Evolutionary conservation across 2,329 filamentous ascomycete genomes (phyloP).

Genomic region (Aspergillus quadrilineatus): DNA sequence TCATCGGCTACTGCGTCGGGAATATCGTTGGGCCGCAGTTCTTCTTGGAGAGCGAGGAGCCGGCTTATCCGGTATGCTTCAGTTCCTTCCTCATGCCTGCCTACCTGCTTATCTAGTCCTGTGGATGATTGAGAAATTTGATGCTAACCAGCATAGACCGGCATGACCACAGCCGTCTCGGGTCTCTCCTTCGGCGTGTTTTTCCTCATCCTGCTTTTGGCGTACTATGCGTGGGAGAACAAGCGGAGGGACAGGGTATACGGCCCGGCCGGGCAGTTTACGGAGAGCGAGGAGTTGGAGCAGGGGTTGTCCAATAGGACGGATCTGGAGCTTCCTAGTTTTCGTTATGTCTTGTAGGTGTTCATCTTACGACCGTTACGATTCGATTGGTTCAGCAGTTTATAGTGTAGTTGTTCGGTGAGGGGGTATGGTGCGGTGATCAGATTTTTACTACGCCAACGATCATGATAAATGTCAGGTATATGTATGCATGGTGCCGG

Average conservation of each 20-base stretch:
- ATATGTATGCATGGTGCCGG: too few relatives aligned
- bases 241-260: conserved; percentile 29
- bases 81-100: background rate
- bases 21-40: conserved; percentile 38
- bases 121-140: too few relatives aligned
- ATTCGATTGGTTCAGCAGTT: too few relatives aligned
- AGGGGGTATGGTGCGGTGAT: too few relatives aligned
- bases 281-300: conserved; percentile 26
- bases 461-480: too few relatives aligned
- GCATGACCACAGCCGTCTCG: conserved; percentile 34
- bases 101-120: background rate
- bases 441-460: too few relatives aligned
- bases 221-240: conserved; percentile 35
- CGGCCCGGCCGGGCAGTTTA: conserved; percentile 26
- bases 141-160: conserved; percentile 24
- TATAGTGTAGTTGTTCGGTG: too few relatives aligned
- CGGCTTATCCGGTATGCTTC: conserved; percentile 27
- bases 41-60: conserved; percentile 34
- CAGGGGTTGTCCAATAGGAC: conserved; percentile 37
- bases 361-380: too few relatives aligned
- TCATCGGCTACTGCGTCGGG: conserved; percentile 44
- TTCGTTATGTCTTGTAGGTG: conserved; percentile 28
- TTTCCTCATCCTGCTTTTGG: conserved; percentile 30
- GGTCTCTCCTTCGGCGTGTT: conserved; percentile 31
- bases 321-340: conserved; percentile 35